A percentile compares a stretch with the other conserved stretches of the same genome.
Evolutionary conservation across 208 protist species (phyloP).

Genomic region (Polymyxa betae): DNA sequence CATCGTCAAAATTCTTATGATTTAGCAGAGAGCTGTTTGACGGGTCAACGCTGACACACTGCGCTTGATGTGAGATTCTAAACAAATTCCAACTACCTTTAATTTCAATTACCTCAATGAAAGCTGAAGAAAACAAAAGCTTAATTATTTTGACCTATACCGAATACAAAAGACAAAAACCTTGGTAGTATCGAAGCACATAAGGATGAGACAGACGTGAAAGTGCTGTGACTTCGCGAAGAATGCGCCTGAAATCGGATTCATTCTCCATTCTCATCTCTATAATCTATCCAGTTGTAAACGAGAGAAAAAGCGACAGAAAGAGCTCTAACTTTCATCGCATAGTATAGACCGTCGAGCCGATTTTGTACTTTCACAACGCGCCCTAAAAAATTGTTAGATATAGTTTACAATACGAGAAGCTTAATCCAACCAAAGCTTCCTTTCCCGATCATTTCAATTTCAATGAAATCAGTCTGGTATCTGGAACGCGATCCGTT

Average conservation of each 20-base stretch:
- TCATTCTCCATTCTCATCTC: background rate
- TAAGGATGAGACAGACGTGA: conserved; percentile 27
- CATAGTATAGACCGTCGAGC: conserved; percentile 38
- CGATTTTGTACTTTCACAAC: conserved; percentile 48
- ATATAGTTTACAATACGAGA: background rate
- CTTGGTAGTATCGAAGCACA: conserved; percentile 49
- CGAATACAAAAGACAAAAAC: background rate
- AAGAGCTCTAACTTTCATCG: background rate
- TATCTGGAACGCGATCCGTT: background rate
- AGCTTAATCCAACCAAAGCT: background rate
- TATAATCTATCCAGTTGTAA: background rate
- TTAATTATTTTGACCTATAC: background rate
- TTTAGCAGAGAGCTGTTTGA: background rate
- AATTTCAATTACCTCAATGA: conserved; percentile 18
- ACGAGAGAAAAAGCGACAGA: background rate
- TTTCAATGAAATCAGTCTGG: conserved; percentile 49
- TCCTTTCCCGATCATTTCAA: background rate
- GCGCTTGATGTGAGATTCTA: background rate
- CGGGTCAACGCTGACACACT: background rate
- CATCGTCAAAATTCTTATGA: background rate
- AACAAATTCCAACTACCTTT: background rate
- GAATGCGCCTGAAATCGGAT: conserved; percentile 17
- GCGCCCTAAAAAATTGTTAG: background rate
- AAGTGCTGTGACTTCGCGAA: conserved; percentile 29
- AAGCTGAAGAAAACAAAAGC: background rate